Base-by-base conservation (phyloP, 169 alveolate genomes). In the Eimeria praecox region DNA sequence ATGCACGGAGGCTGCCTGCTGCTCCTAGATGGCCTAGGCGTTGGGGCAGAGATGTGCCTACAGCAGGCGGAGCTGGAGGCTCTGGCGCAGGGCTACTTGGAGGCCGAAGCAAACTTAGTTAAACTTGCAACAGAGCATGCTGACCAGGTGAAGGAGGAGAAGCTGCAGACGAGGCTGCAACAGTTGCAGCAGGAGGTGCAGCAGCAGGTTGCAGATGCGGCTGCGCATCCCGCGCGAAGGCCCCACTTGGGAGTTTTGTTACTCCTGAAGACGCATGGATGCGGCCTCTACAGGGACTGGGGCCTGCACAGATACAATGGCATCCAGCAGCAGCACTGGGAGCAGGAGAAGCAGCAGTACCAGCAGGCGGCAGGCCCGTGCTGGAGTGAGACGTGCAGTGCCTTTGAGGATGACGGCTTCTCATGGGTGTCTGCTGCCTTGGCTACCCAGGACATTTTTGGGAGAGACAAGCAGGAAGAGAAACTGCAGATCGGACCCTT, bases 21-120 rank as follows among this genome's bases (percentile, higher is more conserved):
- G 75, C 83, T 95, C 49, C 56, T 95, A 56, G 95, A 95, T 46
- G 97, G 97, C 9, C 94, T 95, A 0, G 96, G 95, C 4, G 94
- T 94, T 49, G 95, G 96, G 1, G 87, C 92, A 22, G 92, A 59
- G n/a, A 20, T 94, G 82, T 83, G 56, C 27, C 80, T 90, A 0
- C 33, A 78, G 38, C 73, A 77, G 95, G 33, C 54, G 56, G 80
- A 90, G 27, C 56, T 92, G 38, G 59, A 69, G 64, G 77, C 80
- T 3, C 52, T 92, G 0, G 92, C 80, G 52, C 69, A 88, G 92
- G 64, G 75, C 14, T 85, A 87, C 22, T 22, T 66, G 24, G 54
- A 71, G 14, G 91, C 69, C 30, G 95, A 73, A 75, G 87, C 75
- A 90, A 91, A 2, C 71, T 80, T 27, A 38, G 75, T 62, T 56